phyloP scores from a whole-genome alignment of 306 rosid species.

The Hippophae rhamnoides region DNA sequence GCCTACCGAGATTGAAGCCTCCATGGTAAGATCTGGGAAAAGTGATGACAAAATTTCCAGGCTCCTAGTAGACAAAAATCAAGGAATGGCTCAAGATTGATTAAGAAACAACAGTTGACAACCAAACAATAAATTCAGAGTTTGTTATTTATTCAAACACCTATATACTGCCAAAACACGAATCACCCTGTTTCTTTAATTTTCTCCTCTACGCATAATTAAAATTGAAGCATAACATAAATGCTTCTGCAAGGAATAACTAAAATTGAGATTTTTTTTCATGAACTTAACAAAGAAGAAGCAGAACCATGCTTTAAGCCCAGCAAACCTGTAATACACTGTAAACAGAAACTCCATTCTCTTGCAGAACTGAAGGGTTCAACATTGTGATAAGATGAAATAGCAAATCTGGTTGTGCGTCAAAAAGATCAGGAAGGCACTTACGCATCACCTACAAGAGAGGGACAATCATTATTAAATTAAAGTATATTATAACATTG shows the following conservation, averaged over 20 bases:
- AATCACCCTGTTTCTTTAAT: neutral
- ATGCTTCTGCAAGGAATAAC: neutral
- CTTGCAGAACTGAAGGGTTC: slow-evolving; percentile 92
- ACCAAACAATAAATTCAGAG: neutral
- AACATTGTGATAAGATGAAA: slow-evolving; percentile 98
- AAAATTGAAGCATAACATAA: neutral
- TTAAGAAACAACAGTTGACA: neutral
- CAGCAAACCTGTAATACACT: slow-evolving; percentile 68
- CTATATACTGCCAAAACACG: neutral
- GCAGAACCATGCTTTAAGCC: neutral
- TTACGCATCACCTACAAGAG: slow-evolving; percentile 80
- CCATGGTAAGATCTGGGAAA: slow-evolving; percentile 96
- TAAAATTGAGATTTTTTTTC: neutral
- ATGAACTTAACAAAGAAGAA: neutral
- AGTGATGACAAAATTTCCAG: slow-evolving; percentile 95
- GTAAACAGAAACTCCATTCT: slow-evolving; percentile 81
- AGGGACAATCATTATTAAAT: neutral
- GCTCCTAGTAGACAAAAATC: slow-evolving; percentile 58
- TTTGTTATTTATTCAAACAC: slow-evolving; percentile 3
- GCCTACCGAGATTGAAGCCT: slow-evolving; percentile 90
- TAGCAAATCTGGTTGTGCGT: slow-evolving; percentile 92
- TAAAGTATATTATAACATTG: too few species aligned
- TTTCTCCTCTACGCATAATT: neutral
- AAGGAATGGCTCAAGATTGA: slow-evolving; percentile 15
- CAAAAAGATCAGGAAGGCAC: slow-evolving; percentile 97